Evolutionary conservation across 352 stramenopile species (phyloP).

Genomic region (Phytophthora sansomeana): DNA sequence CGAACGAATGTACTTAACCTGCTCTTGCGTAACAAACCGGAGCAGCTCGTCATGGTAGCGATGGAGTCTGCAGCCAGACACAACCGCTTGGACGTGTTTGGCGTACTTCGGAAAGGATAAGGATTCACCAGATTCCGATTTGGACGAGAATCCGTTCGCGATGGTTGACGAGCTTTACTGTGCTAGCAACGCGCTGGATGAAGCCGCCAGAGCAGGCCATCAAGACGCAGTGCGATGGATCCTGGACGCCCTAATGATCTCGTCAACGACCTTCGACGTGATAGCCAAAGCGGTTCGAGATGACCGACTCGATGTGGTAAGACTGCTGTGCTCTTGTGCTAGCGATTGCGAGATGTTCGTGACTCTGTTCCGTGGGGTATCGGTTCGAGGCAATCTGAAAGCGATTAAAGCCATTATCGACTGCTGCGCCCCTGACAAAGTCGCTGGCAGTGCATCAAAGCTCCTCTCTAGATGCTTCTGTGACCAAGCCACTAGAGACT

Average conservation of each 20-base stretch:
- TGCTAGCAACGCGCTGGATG: background rate
- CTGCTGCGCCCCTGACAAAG: background rate
- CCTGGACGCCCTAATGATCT: background rate
- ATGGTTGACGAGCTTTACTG: background rate
- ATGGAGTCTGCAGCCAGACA: background rate
- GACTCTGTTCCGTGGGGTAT: background rate
- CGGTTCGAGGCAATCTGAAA: background rate
- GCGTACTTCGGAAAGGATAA: background rate
- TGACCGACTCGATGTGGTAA: background rate
- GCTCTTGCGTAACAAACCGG: background rate
- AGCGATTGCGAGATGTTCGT: background rate
- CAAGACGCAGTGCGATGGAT: background rate
- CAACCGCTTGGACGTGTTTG: background rate
- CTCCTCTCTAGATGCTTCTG: background rate
- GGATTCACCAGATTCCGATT: background rate
- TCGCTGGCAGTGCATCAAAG: background rate
- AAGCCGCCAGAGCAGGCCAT: background rate
- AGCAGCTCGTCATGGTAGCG: background rate
- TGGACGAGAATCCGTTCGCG: background rate
- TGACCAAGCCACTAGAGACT: background rate
- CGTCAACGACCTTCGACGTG: background rate
- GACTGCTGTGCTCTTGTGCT: slow-evolving; percentile 1
- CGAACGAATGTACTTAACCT: background rate
- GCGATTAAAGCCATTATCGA: slow-evolving; percentile 4
- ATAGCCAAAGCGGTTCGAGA: background rate